Percentiles rank a stretch among this genome's conserved stretches.
These are phyloP conservation scores for Vigna hirtella DNA, from an alignment of 306 rosid species.

Conservation along the genomic window DNA sequence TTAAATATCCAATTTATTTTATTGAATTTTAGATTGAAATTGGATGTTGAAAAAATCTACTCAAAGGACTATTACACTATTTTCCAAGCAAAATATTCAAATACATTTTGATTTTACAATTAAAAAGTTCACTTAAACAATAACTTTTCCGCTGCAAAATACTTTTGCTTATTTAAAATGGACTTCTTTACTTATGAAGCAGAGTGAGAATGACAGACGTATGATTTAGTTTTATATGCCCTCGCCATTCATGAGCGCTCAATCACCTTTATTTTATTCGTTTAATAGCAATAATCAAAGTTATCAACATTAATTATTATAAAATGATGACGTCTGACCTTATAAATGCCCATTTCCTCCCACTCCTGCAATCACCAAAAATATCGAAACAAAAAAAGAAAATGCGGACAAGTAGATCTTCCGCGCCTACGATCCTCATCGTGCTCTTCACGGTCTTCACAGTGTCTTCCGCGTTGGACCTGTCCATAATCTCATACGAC, in stretches of 20 bases:
- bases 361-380: neutral
- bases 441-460: conserved; percentile 50
- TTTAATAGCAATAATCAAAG: neutral
- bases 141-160: too few species aligned
- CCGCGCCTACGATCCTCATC: conserved; percentile 36
- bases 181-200: too few species aligned
- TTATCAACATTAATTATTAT: neutral
- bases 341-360: neutral
- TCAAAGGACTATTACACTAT: too few species aligned
- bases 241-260: neutral
- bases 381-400: neutral
- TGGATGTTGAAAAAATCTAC: too few species aligned
- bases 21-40: too few species aligned
- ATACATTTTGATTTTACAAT: too few species aligned
- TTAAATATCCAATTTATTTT: too few species aligned
- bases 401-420: conserved; percentile 58
- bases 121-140: too few species aligned
- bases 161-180: too few species aligned
- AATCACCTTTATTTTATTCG: neutral
- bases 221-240: neutral
- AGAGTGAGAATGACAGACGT: neutral
- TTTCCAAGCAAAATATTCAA: too few species aligned
- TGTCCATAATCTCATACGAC: conserved; percentile 69
- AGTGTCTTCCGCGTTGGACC: conserved; percentile 60
- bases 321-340: neutral